Evolutionary conservation across 1,284 basidiomycete species (phyloP).

Genomic region (Flammula alnicola): DNA sequence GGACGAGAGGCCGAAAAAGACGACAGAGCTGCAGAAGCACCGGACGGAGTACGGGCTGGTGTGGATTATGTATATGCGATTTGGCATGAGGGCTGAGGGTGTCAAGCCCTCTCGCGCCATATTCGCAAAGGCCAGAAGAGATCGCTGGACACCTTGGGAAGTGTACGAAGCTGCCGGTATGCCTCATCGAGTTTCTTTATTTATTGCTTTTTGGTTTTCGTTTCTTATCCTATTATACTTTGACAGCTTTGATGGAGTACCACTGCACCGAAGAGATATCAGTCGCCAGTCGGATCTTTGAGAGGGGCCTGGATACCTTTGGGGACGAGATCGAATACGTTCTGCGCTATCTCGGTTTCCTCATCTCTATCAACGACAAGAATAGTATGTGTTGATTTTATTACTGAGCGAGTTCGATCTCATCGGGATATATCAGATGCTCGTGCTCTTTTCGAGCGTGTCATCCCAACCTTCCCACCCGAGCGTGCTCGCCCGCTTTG

Average conservation of each 20-base stretch:
- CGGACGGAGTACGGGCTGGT: slow-evolving; percentile 71
- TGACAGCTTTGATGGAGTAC: slow-evolving; percentile 91
- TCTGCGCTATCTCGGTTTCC: slow-evolving; percentile 88
- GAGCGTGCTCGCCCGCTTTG: slow-evolving; percentile 87
- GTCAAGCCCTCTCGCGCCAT: slow-evolving; percentile 76
- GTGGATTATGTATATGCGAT: slow-evolving; percentile 93
- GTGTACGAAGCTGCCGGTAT: slow-evolving; percentile 91
- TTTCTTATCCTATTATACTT: slow-evolving; percentile 10
- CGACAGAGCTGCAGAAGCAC: slow-evolving; percentile 62
- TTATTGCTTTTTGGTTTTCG: neutral
- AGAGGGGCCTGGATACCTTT: slow-evolving; percentile 90
- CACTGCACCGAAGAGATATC: slow-evolving; percentile 88
- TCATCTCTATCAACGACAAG: slow-evolving; percentile 95
- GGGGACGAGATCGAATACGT: slow-evolving; percentile 87
- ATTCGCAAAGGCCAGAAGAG: slow-evolving; percentile 87
- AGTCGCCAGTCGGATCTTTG: slow-evolving; percentile 92
- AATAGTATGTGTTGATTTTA: slow-evolving; percentile 61
- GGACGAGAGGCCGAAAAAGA: slow-evolving; percentile 50
- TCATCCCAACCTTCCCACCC: slow-evolving; percentile 79
- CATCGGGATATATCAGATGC: slow-evolving; percentile 66
- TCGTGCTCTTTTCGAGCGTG: slow-evolving; percentile 92
- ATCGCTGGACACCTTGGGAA: slow-evolving; percentile 89
- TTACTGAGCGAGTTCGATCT: slow-evolving; percentile 8
- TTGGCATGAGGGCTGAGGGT: slow-evolving; percentile 85
- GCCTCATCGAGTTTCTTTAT: slow-evolving; percentile 35